These are phyloP conservation scores for Tetrastigma voinierianum DNA, from an alignment of 164 flowering plant species.

Conservation along the genomic window DNA sequence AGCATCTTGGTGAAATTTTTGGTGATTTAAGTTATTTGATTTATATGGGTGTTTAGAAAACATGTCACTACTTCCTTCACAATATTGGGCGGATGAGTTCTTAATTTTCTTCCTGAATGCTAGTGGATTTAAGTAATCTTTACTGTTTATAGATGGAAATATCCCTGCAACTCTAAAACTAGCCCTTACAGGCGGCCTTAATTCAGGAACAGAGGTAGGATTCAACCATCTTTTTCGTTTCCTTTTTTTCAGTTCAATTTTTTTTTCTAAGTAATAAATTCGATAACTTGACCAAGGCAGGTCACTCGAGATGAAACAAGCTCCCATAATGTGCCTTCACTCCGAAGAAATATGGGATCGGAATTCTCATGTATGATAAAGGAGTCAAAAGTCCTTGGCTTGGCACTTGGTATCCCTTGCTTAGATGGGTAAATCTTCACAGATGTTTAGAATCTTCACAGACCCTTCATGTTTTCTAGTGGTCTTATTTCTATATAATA, in stretches of 20 bases:
- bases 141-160: conserved; percentile 68
- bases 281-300: conserved; percentile 30
- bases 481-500: too few species aligned
- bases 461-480: neutral
- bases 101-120: too few species aligned
- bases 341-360: conserved; percentile 78
- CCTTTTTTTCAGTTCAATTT: neutral
- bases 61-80: too few species aligned
- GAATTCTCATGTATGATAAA: conserved; percentile 89
- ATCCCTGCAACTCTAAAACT: conserved; percentile 88
- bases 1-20: too few species aligned
- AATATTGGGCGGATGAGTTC: too few species aligned
- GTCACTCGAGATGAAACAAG: conserved; percentile 40
- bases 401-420: too few species aligned
- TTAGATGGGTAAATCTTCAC: conserved; percentile 52
- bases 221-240: neutral
- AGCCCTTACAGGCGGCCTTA: conserved; percentile 70
- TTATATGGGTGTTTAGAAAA: too few species aligned
- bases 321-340: conserved; percentile 39
- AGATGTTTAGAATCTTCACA: neutral
- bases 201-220: conserved; percentile 55
- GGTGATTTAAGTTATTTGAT: too few species aligned
- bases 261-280: conserved; percentile 2
- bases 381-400: conserved; percentile 78
- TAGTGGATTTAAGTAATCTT: conserved; percentile 1